Evolutionary conservation across 1,139 yeast genomes (phyloP), one percentile per base, ranked within the genome.

Genomic region (Diutina rugosa): DNA sequence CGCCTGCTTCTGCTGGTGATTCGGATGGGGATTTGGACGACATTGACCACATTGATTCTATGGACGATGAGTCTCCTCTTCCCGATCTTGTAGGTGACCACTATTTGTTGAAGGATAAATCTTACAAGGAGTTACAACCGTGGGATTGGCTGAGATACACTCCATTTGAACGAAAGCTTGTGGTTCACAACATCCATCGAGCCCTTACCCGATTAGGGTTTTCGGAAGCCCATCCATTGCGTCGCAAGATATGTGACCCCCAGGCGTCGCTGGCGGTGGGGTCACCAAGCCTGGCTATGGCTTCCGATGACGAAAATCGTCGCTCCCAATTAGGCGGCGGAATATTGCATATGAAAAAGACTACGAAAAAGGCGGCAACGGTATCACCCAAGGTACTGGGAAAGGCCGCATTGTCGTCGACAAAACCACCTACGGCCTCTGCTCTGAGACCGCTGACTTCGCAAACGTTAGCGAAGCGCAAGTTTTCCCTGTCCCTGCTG

Each of bases 171-270:
- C 66, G 77, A 51, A 59, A 59, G 4, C 61, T 70, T 55, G 66
- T 76, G 44, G 62, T 72, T 35, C 64, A 68, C 46, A 76, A 74
- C 60, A 66, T 70, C 55, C 68, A 73, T 60, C 67, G 69, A 57
- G 78, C 78, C 10, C 69, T 76, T 59, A 74, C 77, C 28, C 63
- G 80, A 55, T 63, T 74, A 53, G 80, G 80, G 38, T 76, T 67
- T 58, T 73, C 73, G 62, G 76, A 71, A 51, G 73, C 79, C 14
- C 79, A 76, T 62, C 80, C 80, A 6, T 65, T 76, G 56, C 64
- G 80, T 51, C 70, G 65, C 57, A 73, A 71, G 58, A 69, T 76
- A 55, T 30, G 53, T 18, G 53, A 49, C 32, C 53, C 53, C 44
- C n/a, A 30, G 28, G 35, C 53, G 16, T 16, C 38, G 35, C 45